Base-by-base conservation (phyloP, 164 flowering plant genomes). In the Vitis cinerea region DNA sequence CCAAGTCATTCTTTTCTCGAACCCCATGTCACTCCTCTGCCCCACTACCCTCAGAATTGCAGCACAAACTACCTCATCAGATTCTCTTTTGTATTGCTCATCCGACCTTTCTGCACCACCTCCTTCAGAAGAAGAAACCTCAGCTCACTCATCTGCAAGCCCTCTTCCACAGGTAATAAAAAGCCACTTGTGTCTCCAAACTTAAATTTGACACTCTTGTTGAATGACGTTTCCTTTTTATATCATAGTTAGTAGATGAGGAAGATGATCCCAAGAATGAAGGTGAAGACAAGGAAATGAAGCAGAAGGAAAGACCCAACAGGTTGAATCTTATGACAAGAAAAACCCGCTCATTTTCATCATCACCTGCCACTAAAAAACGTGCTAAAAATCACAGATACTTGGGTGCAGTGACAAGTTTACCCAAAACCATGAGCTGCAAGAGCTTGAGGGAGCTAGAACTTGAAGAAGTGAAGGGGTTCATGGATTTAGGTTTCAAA, bases 391-490 rank as follows among this genome's bases (percentile, higher is more conserved):
- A 47, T 19, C 10, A 9, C 47, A 44, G 71, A 52, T 13, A 49
- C 61, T 23, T 72, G 8, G 37, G 17, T 9, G 61, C 75, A 53
- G 49, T 30, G n/a, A 77, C 59, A n/a, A 71, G 37, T 51, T 60
- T 84, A 31, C 65, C 65, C 15, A 82, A 75, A 66, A 76, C 74
- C 16, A 72, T 63, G 75, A 87, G 87, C 68, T 72, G 80, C 78
- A 86, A 76, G 77, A 86, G 78, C 80, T 69, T 76, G 37, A 54
- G 64, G 29, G 93, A 90, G 68, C 83, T 90, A 10, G 96, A 90
- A 50, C 75, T 74, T 19, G 89, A 88, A 76, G 95, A 90, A 75
- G 76, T 88, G 11, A 83, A 84, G 73, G 93, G 96, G 74, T 88
- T 88, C 70, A 84, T 82, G 83, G 93, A 90, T 71, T 72, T 90